These are phyloP conservation scores for Flagelloscypha sp. DNA, from an alignment of 768 basidiomycete genomes.

Conservation along the genomic window DNA sequence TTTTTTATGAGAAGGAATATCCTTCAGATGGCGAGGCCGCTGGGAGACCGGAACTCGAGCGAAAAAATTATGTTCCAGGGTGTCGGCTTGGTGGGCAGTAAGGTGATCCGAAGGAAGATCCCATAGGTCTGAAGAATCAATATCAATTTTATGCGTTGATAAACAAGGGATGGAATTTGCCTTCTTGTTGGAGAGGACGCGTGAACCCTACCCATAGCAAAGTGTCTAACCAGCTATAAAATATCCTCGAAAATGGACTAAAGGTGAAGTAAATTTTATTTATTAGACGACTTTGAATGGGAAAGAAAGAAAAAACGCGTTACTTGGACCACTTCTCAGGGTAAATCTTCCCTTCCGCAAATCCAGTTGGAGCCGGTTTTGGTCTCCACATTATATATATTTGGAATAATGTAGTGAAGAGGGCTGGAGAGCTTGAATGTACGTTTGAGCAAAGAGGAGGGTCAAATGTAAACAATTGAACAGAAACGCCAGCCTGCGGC, in stretches of 20 bases:
- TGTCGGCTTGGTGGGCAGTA: conserved; percentile 31
- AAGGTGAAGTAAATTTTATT: conserved; percentile 1
- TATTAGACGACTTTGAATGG: not conserved
- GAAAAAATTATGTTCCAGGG: conserved; percentile 40
- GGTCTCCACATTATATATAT: too few relatives aligned
- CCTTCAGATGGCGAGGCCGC: conserved; percentile 24
- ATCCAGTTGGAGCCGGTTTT: conserved; percentile 16
- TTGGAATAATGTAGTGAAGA: too few relatives aligned
- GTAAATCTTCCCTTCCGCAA: conserved; percentile 12
- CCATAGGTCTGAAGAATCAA: conserved; percentile 41
- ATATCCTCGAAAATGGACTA: conserved; percentile 35
- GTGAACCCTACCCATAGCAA: conserved; percentile 52
- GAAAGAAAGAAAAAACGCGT: conserved; percentile 9
- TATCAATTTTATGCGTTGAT: not conserved
- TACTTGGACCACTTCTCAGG: conserved; percentile 24
- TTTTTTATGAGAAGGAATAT: conserved; percentile 8
- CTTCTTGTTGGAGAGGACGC: conserved; percentile 49
- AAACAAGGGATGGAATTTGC: conserved; percentile 18
- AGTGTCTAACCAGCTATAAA: conserved; percentile 47
- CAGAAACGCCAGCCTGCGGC: too few relatives aligned
- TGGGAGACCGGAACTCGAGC: conserved; percentile 41
- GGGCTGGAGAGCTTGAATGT: too few relatives aligned
- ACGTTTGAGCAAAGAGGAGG: too few relatives aligned
- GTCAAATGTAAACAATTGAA: too few relatives aligned
- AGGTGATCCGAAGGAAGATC: conserved; percentile 31